These are phyloP conservation scores for Agrocybe praecox DNA, from an alignment of 768 basidiomycete genomes.

Conservation along the genomic window DNA sequence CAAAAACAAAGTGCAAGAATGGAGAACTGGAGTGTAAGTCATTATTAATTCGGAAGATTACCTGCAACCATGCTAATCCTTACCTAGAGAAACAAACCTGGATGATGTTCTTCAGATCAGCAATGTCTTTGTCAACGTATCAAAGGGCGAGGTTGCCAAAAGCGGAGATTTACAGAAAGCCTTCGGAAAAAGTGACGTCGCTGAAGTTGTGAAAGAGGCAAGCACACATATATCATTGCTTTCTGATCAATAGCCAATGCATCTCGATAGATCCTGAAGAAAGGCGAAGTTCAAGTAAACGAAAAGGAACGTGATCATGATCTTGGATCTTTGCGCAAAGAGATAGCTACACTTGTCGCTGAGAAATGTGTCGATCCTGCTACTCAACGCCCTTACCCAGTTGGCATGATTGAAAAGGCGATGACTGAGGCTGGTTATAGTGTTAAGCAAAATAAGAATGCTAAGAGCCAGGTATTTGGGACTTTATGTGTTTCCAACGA, in stretches of 20 bases:
- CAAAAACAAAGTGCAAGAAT: conserved; percentile 99
- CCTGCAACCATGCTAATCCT: background rate
- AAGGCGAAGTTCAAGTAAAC: conserved; percentile 95
- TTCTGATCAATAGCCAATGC: background rate
- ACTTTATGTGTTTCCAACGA: conserved; percentile 9
- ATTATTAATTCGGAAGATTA: background rate
- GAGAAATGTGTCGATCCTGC: conserved; percentile 95
- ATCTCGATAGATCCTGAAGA: conserved; percentile 75
- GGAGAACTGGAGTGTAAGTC: conserved; percentile 85
- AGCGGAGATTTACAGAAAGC: conserved; percentile 89
- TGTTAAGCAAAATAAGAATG: conserved; percentile 84
- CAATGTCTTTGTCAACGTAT: conserved; percentile 95
- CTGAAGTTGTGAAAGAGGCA: conserved; percentile 83
- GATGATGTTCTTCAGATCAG: conserved; percentile 97
- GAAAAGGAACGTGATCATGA: conserved; percentile 97
- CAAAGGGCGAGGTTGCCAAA: conserved; percentile 93
- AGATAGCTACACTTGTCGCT: conserved; percentile 93
- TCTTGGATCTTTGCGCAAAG: conserved; percentile 74
- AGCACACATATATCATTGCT: conserved; percentile 5
- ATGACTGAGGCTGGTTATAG: conserved; percentile 96
- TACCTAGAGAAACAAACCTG: conserved; percentile 79
- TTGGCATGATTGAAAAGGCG: conserved; percentile 96
- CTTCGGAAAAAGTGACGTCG: conserved; percentile 75
- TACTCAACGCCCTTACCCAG: conserved; percentile 88
- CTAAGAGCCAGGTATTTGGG: conserved; percentile 82